A percentile compares a stretch with the other conserved stretches of the same genome.
Evolutionary conservation across 1,139 yeast species (phyloP).

Genomic region (Suhomyces maxii): DNA sequence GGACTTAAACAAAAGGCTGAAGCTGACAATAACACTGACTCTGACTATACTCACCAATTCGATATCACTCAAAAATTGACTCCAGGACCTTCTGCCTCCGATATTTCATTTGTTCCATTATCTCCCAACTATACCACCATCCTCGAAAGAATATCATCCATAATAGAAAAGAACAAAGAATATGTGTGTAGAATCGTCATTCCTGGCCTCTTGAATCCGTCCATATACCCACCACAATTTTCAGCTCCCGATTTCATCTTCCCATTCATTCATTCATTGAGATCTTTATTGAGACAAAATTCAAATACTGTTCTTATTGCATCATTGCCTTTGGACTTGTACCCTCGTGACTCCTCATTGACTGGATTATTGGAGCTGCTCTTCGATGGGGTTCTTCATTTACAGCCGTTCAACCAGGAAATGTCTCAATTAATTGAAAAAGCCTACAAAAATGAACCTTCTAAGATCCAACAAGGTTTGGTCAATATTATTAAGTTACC

Average conservation of each 20-base stretch:
- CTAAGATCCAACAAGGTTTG: slow-evolving; percentile 83
- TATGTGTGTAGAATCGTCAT: slow-evolving; percentile 65
- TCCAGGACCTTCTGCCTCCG: slow-evolving; percentile 67
- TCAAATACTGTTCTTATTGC: slow-evolving; percentile 47
- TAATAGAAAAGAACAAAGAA: slow-evolving; percentile 36
- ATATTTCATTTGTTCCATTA: slow-evolving; percentile 56
- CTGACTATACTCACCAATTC: slow-evolving; percentile 59
- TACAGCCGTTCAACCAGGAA: slow-evolving; percentile 83
- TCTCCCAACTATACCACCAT: slow-evolving; percentile 22
- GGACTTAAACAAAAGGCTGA: slow-evolving; percentile 52
- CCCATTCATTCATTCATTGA: slow-evolving; percentile 63
- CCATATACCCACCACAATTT: slow-evolving; percentile 60
- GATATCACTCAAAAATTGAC: slow-evolving; percentile 69
- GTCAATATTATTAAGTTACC: slow-evolving; percentile 77
- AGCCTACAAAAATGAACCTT: slow-evolving; percentile 68
- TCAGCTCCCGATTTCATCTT: slow-evolving; percentile 51
- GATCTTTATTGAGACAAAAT: slow-evolving; percentile 52
- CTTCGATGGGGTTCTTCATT: slow-evolving; percentile 67
- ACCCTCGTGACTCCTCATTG: slow-evolving; percentile 54
- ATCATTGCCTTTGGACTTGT: slow-evolving; percentile 68
- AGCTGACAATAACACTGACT: slow-evolving; percentile 13
- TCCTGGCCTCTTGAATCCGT: slow-evolving; percentile 81
- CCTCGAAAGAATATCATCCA: slow-evolving; percentile 41
- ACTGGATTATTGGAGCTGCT: slow-evolving; percentile 57
- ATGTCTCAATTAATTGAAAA: slow-evolving; percentile 64